phyloP scores from a whole-genome alignment of 352 stramenopile species.

The Elongisporangium undulatum region DNA sequence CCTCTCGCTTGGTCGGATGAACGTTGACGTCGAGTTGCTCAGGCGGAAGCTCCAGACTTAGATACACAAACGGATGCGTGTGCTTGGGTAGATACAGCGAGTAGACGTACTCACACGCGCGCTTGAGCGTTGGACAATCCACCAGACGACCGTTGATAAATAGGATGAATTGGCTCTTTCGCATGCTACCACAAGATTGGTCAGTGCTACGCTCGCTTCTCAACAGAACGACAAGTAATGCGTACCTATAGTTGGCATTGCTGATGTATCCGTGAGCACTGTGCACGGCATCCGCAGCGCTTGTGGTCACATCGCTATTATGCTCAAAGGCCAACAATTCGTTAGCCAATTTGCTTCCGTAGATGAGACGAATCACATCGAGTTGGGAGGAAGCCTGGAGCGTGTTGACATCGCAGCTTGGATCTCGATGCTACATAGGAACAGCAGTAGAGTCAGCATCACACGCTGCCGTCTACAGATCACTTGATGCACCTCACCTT shows the following conservation, averaged over 20 bases:
- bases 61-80: conserved; percentile 96
- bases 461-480: neutral
- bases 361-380: conserved; percentile 73
- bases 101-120: conserved; percentile 94
- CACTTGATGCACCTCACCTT: conserved; percentile 41
- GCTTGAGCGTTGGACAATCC: conserved; percentile 89
- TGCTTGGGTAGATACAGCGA: conserved; percentile 91
- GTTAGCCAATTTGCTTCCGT: conserved; percentile 57
- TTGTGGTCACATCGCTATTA: conserved; percentile 16
- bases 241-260: conserved; percentile 89
- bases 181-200: conserved; percentile 35
- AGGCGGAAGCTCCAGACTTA: conserved; percentile 93
- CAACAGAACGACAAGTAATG: conserved; percentile 4
- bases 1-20: conserved; percentile 97
- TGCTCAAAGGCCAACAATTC: conserved; percentile 58
- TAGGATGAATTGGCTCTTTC: conserved; percentile 88
- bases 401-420: conserved; percentile 79
- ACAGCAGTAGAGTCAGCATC: neutral
- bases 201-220: neutral
- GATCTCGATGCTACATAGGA: conserved; percentile 52
- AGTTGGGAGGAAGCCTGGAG: conserved; percentile 53
- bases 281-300: conserved; percentile 30
- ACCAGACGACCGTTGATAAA: conserved; percentile 99
- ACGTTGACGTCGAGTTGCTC: conserved; percentile 98
- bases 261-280: conserved; percentile 56